Percentiles rank a stretch among this genome's conserved stretches.
Evolutionary conservation across 768 basidiomycete genomes (phyloP).

Genomic region (Lactarius evosmus): DNA sequence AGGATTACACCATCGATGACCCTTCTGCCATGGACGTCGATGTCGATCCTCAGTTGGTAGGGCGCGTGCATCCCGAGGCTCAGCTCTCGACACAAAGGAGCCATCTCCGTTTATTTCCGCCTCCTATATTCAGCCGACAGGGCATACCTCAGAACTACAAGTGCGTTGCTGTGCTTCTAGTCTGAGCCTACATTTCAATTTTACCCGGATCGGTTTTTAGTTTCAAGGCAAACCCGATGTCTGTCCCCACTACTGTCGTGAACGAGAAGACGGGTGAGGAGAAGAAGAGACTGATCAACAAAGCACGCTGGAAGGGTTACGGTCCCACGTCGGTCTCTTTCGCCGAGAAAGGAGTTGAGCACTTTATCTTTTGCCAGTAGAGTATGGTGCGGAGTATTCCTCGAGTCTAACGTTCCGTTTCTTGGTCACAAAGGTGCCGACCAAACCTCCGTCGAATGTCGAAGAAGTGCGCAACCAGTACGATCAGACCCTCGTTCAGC

Average conservation of each 20-base stretch:
- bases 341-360: slow-evolving; percentile 51
- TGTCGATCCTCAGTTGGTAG: slow-evolving; percentile 49
- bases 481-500: slow-evolving; percentile 52
- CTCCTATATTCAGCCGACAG: slow-evolving; percentile 86
- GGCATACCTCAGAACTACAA: slow-evolving; percentile 77
- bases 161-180: slow-evolving; percentile 39
- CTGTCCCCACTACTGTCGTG: slow-evolving; percentile 60
- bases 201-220: slow-evolving; percentile 36
- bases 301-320: slow-evolving; percentile 81
- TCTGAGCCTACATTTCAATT: neutral
- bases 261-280: slow-evolving; percentile 80
- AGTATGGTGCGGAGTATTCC: slow-evolving; percentile 15
- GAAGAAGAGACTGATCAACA: slow-evolving; percentile 78
- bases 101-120: slow-evolving; percentile 76
- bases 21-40: slow-evolving; percentile 37
- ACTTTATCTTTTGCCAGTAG: neutral
- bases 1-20: slow-evolving; percentile 51
- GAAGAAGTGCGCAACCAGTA: slow-evolving; percentile 55
- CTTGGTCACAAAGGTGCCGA: slow-evolving; percentile 39
- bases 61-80: slow-evolving; percentile 6
- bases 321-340: slow-evolving; percentile 72
- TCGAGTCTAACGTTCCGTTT: slow-evolving; percentile 36
- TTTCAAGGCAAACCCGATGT: slow-evolving; percentile 75
- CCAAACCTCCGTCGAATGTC: slow-evolving; percentile 57
- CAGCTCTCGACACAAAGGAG: slow-evolving; percentile 39